A percentile compares a stretch with the other conserved stretches of the same genome.
These are phyloP conservation scores for Ascochyta lentis DNA, from an alignment of 2,329 filamentous ascomycete genomes.

Conservation along the genomic window DNA sequence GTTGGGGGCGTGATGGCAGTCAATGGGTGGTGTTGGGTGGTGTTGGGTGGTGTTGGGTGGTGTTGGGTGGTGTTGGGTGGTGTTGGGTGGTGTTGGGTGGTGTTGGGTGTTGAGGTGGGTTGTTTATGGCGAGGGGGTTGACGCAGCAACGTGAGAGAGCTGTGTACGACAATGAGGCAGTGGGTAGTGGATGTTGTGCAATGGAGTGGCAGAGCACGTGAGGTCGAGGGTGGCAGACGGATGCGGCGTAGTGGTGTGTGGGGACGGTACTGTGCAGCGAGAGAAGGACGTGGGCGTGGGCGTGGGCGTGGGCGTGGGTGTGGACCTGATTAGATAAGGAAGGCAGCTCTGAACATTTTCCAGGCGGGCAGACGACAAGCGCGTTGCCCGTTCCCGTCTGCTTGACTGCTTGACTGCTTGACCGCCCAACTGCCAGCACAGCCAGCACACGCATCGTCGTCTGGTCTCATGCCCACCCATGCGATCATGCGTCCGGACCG, in stretches of 20 bases:
- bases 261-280: slow-evolving; percentile 3
- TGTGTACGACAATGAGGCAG: background rate
- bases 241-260: slow-evolving; percentile 20
- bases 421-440: background rate
- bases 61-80: slow-evolving; percentile 1
- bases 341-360: slow-evolving; percentile 9
- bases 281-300: background rate
- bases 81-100: background rate
- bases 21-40: slow-evolving; percentile 4
- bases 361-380: background rate
- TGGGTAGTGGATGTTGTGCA: background rate
- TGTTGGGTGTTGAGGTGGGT: slow-evolving; percentile 2
- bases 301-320: background rate
- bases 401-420: no score
- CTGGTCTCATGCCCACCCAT: slow-evolving; percentile 50
- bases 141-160: slow-evolving; percentile 32
- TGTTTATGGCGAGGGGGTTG: slow-evolving; percentile 42
- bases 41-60: background rate
- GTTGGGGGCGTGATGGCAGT: slow-evolving; percentile 11
- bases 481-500: slow-evolving; percentile 57
- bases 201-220: slow-evolving; percentile 5
- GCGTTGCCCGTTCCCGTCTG: no score
- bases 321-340: slow-evolving; percentile 14
- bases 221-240: slow-evolving; percentile 5
- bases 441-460: slow-evolving; percentile 1